Base-by-base conservation (phyloP, 2,329 filamentous ascomycete species). In the Claviceps sp. region DNA sequence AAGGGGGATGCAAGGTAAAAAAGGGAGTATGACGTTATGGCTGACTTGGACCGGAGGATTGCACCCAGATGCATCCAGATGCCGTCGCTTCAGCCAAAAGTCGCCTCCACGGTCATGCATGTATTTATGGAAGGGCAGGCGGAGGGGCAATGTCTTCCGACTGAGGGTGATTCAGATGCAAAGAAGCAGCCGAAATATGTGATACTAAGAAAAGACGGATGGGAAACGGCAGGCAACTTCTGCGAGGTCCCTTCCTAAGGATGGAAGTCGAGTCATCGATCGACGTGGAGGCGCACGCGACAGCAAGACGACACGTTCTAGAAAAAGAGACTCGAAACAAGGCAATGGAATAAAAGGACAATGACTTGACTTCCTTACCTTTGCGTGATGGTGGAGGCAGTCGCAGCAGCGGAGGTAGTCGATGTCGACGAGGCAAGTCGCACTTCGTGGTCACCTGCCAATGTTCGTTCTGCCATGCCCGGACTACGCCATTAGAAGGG, bases 391-490 rank as follows among this genome's bases (percentile, higher is more conserved):
- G 58, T 50, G 54, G 58, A 55, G 57, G 59, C 57, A 54, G 56
- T 52, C 49, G 54, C 58, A 60, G 59, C 54, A 40, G 62, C 56
- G 55, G 62, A 60, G 55, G 63, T 59, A 63, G 61, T 63, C 60
- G 66, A 62, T 60, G 66, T 59, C 59, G 59, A 60, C 59, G 70
- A 67, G 61, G 72, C 72, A 68, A 73, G 72, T 71, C 70, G 74
- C 73, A 70, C 70, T 71, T 76, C 72, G 74, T 75, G 74, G 68
- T 78, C 73, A 70, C 72, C 70, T 74, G 67, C 65, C 67, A 65
- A 62, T 68, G 69, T 81, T 79, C 73, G 77, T 75, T 81, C 77
- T 79, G 78, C 78, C 78, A 81, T 81, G 76, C 67, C 67, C 66
- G 62, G 74, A 78, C 78, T 80, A 81, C 78, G 78, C 78, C 78